phyloP scores from a whole-genome alignment of 1,139 yeast genomes.

The Groenewaldozyma sp. region DNA sequence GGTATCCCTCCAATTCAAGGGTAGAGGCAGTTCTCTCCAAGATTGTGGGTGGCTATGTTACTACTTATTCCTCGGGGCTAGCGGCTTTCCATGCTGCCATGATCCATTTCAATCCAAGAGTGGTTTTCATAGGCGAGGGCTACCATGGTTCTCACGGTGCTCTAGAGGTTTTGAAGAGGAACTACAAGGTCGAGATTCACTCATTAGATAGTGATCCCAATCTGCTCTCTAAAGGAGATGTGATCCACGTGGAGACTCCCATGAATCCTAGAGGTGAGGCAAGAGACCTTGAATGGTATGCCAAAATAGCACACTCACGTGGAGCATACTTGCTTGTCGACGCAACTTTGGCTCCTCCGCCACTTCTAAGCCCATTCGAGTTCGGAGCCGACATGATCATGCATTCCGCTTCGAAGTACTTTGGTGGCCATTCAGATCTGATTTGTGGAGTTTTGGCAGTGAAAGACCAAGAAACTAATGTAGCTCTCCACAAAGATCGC shows the following conservation, averaged over 20 bases:
- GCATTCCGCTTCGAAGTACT: slow-evolving; percentile 87
- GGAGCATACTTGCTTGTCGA: slow-evolving; percentile 70
- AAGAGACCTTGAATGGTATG: slow-evolving; percentile 53
- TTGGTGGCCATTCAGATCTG: slow-evolving; percentile 91
- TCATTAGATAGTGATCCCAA: slow-evolving; percentile 44
- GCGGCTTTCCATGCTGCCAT: slow-evolving; percentile 74
- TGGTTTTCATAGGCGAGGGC: slow-evolving; percentile 65
- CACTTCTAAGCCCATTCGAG: slow-evolving; percentile 68
- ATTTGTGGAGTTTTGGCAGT: slow-evolving; percentile 72
- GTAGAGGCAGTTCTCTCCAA: slow-evolving; percentile 58
- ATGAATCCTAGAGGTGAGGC: slow-evolving; percentile 75
- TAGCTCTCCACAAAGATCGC: slow-evolving; percentile 50
- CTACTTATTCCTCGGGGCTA: slow-evolving; percentile 68
- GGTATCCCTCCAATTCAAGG: slow-evolving; percentile 63
- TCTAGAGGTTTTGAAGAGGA: slow-evolving; percentile 51
- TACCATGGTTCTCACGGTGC: slow-evolving; percentile 81
- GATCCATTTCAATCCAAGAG: slow-evolving; percentile 63
- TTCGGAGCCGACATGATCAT: slow-evolving; percentile 75
- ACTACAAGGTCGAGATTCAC: slow-evolving; percentile 47
- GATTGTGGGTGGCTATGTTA: slow-evolving; percentile 45
- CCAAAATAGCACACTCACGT: slow-evolving; percentile 55
- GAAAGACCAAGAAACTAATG: slow-evolving; percentile 40
- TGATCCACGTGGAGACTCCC: slow-evolving; percentile 80
- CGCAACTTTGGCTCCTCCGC: slow-evolving; percentile 92
- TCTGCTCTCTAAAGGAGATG: slow-evolving; percentile 54